A percentile compares a stretch with the other conserved stretches of the same genome.
These are phyloP conservation scores for Suillus weaverae DNA, from an alignment of 768 basidiomycete genomes.

Conservation along the genomic window DNA sequence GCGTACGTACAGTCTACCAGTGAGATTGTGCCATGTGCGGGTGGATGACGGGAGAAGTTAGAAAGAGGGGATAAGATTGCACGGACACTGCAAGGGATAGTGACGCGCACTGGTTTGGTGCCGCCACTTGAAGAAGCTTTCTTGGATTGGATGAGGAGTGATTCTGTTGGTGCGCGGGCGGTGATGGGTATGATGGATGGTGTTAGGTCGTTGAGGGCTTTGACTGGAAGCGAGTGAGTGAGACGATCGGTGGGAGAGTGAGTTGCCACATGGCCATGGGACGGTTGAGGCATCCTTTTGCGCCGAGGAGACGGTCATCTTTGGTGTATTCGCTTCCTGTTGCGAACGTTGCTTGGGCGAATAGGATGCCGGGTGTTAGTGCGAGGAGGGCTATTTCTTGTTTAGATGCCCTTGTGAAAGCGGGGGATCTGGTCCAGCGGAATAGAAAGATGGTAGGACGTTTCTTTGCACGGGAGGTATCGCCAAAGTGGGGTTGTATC, in stretches of 20 bases:
- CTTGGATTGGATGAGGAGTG: conserved; percentile 45
- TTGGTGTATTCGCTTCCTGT: conserved; percentile 49
- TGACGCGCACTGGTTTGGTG: conserved; percentile 47
- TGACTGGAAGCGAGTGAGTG: conserved; percentile 36
- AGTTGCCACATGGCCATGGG: conserved; percentile 58
- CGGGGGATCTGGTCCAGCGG: conserved; percentile 35
- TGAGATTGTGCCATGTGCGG: no score
- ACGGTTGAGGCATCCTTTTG: conserved; percentile 61
- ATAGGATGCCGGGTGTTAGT: conserved; percentile 31
- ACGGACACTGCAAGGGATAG: no score
- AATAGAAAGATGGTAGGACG: conserved; percentile 56
- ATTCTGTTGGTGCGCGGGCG: conserved; percentile 48
- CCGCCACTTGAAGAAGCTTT: conserved; percentile 13
- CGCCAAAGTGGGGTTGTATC: conserved; percentile 64
- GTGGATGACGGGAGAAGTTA: no score
- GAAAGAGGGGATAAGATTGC: no score
- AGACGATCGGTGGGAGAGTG: conserved; percentile 14
- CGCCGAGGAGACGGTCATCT: conserved; percentile 60
- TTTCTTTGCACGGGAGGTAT: conserved; percentile 52
- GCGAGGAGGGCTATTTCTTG: conserved; percentile 12
- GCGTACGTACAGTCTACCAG: no score
- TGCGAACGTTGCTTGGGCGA: conserved; percentile 59
- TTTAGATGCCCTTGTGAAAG: background rate
- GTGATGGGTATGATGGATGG: conserved; percentile 52
- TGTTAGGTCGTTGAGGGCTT: conserved; percentile 40